Percentiles rank a stretch among this genome's conserved stretches.
Conservation (phyloP, 2,329 filamentous ascomycete species). For the Scopulariopsis brevicaulis region DNA sequence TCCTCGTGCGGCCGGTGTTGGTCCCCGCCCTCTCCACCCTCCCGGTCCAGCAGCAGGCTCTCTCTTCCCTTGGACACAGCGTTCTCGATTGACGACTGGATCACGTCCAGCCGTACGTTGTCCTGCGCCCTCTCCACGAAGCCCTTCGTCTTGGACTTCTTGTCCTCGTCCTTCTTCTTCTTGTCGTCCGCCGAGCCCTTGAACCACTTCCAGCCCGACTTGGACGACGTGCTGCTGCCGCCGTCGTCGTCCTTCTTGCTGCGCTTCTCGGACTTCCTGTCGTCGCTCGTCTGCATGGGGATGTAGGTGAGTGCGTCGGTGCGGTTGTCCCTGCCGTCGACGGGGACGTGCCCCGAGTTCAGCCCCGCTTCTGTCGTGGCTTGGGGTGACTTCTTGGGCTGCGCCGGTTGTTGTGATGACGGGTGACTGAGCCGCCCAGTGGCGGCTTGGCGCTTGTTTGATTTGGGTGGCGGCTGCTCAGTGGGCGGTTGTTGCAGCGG, state of each 20-base stretch:
- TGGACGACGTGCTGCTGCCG: conserved; percentile 49
- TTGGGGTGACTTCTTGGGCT: conserved; percentile 15
- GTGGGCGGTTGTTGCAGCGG: conserved; percentile 4
- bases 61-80: conserved; percentile 58
- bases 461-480: conserved; percentile 35
- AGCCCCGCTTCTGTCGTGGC: conserved; percentile 55
- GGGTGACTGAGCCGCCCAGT: neutral
- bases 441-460: conserved; percentile 20
- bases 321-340: conserved; percentile 52
- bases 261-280: conserved; percentile 65
- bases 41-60: conserved; percentile 73
- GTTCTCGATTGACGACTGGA: conserved; percentile 78
- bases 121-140: conserved; percentile 54
- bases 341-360: conserved; percentile 45
- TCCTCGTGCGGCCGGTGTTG: conserved; percentile 65
- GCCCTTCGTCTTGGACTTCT: conserved; percentile 51
- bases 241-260: conserved; percentile 55
- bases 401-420: neutral
- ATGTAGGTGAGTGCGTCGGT: conserved; percentile 75
- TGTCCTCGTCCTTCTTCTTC: conserved; percentile 47
- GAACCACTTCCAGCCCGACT: conserved; percentile 75
- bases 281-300: conserved; percentile 57
- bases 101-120: conserved; percentile 70
- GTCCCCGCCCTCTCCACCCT: conserved; percentile 46
- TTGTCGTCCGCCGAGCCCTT: conserved; percentile 65